Percentiles rank a stretch among this genome's conserved stretches.
These are phyloP conservation scores for Clarkia xantiana DNA, from an alignment of 345 rosid species.

Conservation along the genomic window DNA sequence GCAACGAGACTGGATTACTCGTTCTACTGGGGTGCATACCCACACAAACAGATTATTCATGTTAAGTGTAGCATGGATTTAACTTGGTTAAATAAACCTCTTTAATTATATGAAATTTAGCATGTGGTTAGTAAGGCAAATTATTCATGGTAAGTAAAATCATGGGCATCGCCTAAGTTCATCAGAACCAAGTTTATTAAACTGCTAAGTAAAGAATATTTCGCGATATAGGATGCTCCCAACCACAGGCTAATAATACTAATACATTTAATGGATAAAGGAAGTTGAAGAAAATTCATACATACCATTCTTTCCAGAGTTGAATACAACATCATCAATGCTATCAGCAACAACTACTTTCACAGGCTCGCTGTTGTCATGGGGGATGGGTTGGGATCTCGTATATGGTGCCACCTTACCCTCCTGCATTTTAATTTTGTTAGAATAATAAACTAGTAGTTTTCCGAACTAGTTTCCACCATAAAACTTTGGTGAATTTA, in stretches of 20 bases:
- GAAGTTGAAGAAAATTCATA: neutral
- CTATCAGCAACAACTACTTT: slow-evolving; percentile 90
- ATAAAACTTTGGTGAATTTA: neutral
- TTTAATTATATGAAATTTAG: too few relatives aligned
- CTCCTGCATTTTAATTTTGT: slow-evolving; percentile 32
- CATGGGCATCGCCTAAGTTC: too few relatives aligned
- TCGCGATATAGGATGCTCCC: too few relatives aligned
- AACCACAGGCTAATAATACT: too few relatives aligned
- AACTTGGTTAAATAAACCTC: too few relatives aligned
- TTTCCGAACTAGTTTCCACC: neutral
- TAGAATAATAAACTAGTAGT: neutral
- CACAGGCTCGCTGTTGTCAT: slow-evolving; percentile 68
- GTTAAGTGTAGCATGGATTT: too few relatives aligned
- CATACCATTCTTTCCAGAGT: slow-evolving; percentile 82
- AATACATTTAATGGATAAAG: neutral
- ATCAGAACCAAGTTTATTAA: too few relatives aligned
- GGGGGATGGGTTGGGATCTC: slow-evolving; percentile 88
- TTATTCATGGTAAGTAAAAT: too few relatives aligned
- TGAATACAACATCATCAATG: slow-evolving; percentile 54
- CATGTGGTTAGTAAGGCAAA: too few relatives aligned
- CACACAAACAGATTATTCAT: too few relatives aligned
- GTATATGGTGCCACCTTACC: slow-evolving; percentile 50
- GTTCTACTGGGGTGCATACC: neutral
- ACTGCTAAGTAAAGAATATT: neutral
- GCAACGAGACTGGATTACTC: too few relatives aligned